Evolutionary conservation across 495 filamentous ascomycete species (phyloP).

Genomic region (Penicillium salamii): DNA sequence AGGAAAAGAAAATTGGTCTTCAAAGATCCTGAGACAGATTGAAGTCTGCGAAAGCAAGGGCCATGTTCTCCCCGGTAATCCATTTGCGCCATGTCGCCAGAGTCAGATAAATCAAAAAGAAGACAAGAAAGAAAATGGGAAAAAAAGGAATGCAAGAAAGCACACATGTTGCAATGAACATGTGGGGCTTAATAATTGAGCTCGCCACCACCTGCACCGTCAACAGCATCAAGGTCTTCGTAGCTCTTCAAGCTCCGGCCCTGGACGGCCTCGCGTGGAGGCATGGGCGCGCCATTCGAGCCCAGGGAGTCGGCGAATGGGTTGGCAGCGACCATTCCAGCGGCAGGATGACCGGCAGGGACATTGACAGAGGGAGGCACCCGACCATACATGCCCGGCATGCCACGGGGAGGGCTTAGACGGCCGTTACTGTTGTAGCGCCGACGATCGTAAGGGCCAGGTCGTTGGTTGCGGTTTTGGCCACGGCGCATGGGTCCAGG

Average conservation of each 20-base stretch:
- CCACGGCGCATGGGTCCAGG: conserved; percentile 59
- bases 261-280: conserved; percentile 80
- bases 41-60: conserved; percentile 4
- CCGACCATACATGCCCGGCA: conserved; percentile 37
- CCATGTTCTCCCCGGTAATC: background rate
- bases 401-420: conserved; percentile 42
- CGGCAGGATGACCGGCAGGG: conserved; percentile 42
- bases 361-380: conserved; percentile 37
- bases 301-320: conserved; percentile 47
- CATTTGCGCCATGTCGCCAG: conserved; percentile 12
- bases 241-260: conserved; percentile 93
- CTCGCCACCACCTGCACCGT: conserved; percentile 52
- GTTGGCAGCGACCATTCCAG: conserved; percentile 39
- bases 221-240: conserved; percentile 87
- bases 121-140: conserved; percentile 4
- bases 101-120: background rate
- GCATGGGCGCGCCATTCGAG: conserved; percentile 61
- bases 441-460: conserved; percentile 60
- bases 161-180: background rate
- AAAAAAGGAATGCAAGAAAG: background rate
- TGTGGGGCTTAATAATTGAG: conserved; percentile 53
- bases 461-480: conserved; percentile 48
- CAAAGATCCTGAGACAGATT: conserved; percentile 1
- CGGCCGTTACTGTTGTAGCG: conserved; percentile 33
- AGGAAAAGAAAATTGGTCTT: conserved; percentile 3